Evolutionary conservation across 371 early-diverging fungal species (phyloP), one percentile per base, ranked within the genome.

Genomic region (Mortierella sp.): DNA sequence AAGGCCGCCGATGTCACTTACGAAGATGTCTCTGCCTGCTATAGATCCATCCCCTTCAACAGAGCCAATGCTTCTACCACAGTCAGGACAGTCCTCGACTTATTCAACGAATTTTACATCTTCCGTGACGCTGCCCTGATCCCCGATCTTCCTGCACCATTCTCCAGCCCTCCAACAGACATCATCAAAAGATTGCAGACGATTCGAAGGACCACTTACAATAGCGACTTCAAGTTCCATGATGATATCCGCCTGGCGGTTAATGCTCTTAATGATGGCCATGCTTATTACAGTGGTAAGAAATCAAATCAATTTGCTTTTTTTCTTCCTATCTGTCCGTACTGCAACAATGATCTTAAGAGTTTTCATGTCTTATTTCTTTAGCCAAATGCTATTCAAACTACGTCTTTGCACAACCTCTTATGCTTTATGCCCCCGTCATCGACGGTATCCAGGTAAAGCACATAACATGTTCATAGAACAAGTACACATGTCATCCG

Each of bases 401-500:
- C 0, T 54, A 63, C 70, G 3, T 52, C 13, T 79, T 79, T 52
- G 24, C 11, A 14, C 74, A 79, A n/a, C 45, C 45, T 19, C 24
- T 79, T 11, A n/a, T 10, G 11, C 42, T 79, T 16, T 79, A 79
- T 42, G 79, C 79, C 13, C 79, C 79, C 8, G 79, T 79, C 44
- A 31, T 74, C 38, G 24, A 79, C 31, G 47, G 47, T 19, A 26
- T 21, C 9, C 79, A 79, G 57, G 63, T 54, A 76, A 13, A 26
- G 4, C 50, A 13, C 50, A 50, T 38, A 38, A 38, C 42, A 5
- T 3, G 42, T 38, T 38, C 42, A 5, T 38, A 5, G 42, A 5
- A 38, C 42, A 3, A 38, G 5, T 38, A 38, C 50, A 16, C 3
- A 13, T 14, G 16, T 50, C 14, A 14, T 0, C 16, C 50, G 1